A percentile compares a stretch with the other conserved stretches of the same genome.
phyloP scores from a whole-genome alignment of 2,329 filamentous ascomycete genomes.

The Catunica adiposa region DNA sequence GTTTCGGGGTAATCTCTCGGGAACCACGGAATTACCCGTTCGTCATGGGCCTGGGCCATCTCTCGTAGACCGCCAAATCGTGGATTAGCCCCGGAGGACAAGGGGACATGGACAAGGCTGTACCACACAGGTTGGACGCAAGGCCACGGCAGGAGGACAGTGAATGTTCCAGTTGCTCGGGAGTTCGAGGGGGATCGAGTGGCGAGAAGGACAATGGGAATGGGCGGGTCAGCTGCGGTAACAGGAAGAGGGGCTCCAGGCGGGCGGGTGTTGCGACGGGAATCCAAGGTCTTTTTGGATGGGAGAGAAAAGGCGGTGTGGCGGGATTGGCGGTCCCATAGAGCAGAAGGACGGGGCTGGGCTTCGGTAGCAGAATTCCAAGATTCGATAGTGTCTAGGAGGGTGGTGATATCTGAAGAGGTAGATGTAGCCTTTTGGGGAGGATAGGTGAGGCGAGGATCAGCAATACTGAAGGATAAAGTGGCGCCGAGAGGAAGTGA shows the following conservation, averaged over 20 bases:
- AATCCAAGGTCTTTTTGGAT: constrained; percentile 66
- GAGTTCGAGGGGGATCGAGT: constrained; percentile 32
- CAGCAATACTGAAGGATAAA: constrained; percentile 55
- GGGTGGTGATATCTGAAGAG: constrained; percentile 16
- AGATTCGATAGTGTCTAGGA: constrained; percentile 44
- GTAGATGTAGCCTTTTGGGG: constrained; percentile 37
- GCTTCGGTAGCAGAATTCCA: constrained; percentile 47
- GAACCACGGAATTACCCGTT: constrained; percentile 65
- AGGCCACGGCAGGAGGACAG: constrained; percentile 74
- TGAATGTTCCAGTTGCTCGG: constrained; percentile 57
- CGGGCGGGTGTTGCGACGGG: constrained; percentile 46
- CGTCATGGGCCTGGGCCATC: constrained; percentile 63
- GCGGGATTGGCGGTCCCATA: constrained; percentile 50
- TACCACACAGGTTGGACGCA: constrained; percentile 79
- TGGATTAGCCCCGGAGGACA: constrained; percentile 65
- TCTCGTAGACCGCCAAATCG: constrained; percentile 71
- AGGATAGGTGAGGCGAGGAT: constrained; percentile 68
- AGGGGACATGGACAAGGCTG: constrained; percentile 62
- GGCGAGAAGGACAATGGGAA: constrained; percentile 58
- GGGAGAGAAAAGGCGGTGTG: constrained; percentile 49
- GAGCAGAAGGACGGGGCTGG: background rate
- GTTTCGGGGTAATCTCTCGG: constrained; percentile 73
- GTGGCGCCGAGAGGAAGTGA: constrained; percentile 53
- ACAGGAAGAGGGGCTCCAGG: constrained; percentile 47
- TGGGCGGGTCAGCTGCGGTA: constrained; percentile 48